These are phyloP conservation scores for Cutaneotrichosporon arboriforme DNA, from an alignment of 1,284 basidiomycete genomes.

Conservation along the genomic window DNA sequence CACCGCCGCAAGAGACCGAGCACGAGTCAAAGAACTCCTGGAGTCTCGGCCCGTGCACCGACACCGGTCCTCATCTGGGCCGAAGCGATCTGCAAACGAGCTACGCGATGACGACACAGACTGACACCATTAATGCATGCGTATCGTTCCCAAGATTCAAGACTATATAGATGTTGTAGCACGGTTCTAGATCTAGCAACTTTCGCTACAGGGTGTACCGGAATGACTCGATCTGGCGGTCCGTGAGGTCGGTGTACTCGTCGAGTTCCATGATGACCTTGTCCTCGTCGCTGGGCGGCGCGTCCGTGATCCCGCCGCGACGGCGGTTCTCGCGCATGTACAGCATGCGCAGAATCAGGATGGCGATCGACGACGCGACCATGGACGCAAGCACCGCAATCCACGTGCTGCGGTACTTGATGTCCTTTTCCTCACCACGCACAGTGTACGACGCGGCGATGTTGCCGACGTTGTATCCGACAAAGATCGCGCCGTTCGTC, in stretches of 20 bases:
- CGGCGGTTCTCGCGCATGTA: constrained; percentile 42
- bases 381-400: constrained; percentile 49
- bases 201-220: constrained; percentile 27
- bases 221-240: constrained; percentile 32
- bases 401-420: constrained; percentile 51
- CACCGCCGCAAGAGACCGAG: too few species aligned
- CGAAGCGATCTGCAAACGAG: too few species aligned
- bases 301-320: constrained; percentile 18
- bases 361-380: constrained; percentile 33
- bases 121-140: too few species aligned
- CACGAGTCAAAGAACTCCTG: too few species aligned
- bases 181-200: background rate
- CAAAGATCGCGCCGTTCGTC: constrained; percentile 45
- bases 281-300: background rate
- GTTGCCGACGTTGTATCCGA: constrained; percentile 48
- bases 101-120: too few species aligned
- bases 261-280: constrained; percentile 10
- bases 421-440: constrained; percentile 31
- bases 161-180: background rate
- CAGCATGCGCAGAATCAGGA: constrained; percentile 38
- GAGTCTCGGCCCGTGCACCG: too few species aligned
- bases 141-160: background rate
- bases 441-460: constrained; percentile 46
- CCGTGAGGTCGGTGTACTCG: constrained; percentile 31
- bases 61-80: too few species aligned